These are phyloP conservation scores for Arthroderma uncinatum DNA, from an alignment of 2,329 filamentous ascomycete genomes.

Conservation along the genomic window DNA sequence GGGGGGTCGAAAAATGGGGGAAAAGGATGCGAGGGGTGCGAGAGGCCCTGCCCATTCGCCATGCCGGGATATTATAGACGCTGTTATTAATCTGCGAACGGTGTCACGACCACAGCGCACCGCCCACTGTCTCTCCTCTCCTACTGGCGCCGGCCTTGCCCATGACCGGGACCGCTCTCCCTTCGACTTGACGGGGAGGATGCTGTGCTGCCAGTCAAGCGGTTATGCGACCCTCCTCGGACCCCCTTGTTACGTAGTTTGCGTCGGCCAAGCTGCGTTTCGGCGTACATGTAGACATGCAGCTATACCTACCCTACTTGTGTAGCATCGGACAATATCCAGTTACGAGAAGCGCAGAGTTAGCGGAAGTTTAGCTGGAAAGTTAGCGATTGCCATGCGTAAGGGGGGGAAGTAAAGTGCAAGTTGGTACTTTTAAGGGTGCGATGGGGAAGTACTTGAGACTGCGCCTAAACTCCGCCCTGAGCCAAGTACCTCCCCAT, in stretches of 20 bases:
- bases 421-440: neutral
- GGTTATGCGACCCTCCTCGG: neutral
- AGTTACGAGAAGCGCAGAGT: neutral
- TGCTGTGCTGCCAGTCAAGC: too few species aligned
- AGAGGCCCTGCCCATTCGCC: neutral
- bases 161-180: neutral
- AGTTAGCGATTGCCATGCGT: neutral
- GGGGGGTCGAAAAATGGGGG: neutral
- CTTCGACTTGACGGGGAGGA: neutral
- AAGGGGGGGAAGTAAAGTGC: neutral
- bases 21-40: neutral
- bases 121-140: neutral
- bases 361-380: neutral
- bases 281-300: neutral
- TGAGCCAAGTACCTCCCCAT: neutral
- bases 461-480: neutral
- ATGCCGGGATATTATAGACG: neutral
- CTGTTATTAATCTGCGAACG: neutral
- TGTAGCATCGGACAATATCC: slow-evolving; percentile 1
- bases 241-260: neutral
- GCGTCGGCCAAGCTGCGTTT: neutral
- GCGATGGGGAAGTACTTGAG: neutral
- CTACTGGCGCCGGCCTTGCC: too few species aligned
- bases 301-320: neutral
- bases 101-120: neutral